A percentile compares a stretch with the other conserved stretches of the same genome.
Conservation (phyloP, 768 basidiomycete genomes). For the Phanerochaete carnosa region DNA sequence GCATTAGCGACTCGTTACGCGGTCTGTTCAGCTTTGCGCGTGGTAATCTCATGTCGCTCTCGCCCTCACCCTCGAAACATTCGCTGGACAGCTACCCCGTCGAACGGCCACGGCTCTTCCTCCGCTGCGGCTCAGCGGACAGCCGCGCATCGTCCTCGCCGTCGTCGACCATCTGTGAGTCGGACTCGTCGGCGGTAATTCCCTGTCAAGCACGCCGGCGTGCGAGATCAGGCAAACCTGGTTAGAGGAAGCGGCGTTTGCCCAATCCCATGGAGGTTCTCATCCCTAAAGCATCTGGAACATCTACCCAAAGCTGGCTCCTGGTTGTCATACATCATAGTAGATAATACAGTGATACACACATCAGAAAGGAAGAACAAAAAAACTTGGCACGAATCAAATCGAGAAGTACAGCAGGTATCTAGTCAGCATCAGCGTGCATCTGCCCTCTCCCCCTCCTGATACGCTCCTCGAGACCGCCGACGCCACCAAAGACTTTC, state of each 20-base stretch:
- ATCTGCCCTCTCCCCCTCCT: constrained; percentile 68
- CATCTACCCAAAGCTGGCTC: neutral
- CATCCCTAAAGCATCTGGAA: neutral
- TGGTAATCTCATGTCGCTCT: neutral
- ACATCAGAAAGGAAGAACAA: neutral
- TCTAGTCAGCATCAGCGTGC: constrained; percentile 60
- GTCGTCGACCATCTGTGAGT: neutral
- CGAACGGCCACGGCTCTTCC: neutral
- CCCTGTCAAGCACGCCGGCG: neutral
- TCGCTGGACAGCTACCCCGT: neutral
- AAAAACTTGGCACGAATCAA: neutral
- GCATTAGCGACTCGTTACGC: neutral
- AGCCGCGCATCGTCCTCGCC: neutral
- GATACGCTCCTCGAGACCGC: constrained; percentile 78
- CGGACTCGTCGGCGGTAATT: neutral
- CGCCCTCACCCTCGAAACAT: neutral
- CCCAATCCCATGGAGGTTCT: neutral
- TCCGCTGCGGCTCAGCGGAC: neutral
- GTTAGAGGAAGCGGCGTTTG: neutral
- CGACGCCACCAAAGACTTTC: constrained; percentile 75
- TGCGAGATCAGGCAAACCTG: neutral
- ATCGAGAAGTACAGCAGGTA: neutral
- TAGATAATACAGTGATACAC: constrained; percentile 7
- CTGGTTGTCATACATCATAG: constrained; percentile 1
- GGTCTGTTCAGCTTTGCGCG: neutral